phyloP scores from a whole-genome alignment of 2,329 filamentous ascomycete genomes.

The Pseudogymnoascus sp. region DNA sequence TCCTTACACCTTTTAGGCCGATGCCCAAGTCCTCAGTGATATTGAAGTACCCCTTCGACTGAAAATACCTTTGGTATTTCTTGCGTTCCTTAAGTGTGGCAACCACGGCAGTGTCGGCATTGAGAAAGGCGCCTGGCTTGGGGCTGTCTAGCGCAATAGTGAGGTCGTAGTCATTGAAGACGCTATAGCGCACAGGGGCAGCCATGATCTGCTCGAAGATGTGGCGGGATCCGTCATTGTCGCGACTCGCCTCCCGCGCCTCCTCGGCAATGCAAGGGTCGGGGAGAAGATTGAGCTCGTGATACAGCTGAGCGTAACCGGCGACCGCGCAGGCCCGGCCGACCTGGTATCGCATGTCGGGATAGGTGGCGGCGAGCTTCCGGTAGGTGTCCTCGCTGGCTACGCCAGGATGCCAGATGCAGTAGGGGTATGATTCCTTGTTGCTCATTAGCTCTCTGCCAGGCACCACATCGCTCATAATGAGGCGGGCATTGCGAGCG shows the following conservation, averaged over 20 bases:
- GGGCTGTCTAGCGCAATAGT: constrained; percentile 17
- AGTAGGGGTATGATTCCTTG: constrained; percentile 30
- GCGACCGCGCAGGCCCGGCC: constrained; percentile 35
- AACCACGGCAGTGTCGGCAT: constrained; percentile 31
- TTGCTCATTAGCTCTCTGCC: constrained; percentile 18
- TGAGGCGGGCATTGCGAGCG: constrained; percentile 29
- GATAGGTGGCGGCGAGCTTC: constrained; percentile 27
- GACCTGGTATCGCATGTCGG: constrained; percentile 32
- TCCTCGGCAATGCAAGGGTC: constrained; percentile 36
- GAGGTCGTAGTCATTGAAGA: constrained; percentile 34
- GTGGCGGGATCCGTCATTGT: constrained; percentile 10
- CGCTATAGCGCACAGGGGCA: constrained; percentile 21
- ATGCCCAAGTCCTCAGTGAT: constrained; percentile 27
- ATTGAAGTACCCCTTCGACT: constrained; percentile 17
- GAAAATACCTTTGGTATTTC: background rate
- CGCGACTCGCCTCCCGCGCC: constrained; percentile 26
- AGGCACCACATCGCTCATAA: constrained; percentile 33
- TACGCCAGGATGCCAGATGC: constrained; percentile 35
- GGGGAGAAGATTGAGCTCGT: constrained; percentile 32
- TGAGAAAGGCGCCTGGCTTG: constrained; percentile 21
- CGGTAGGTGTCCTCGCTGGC: constrained; percentile 33
- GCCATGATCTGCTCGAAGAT: constrained; percentile 31
- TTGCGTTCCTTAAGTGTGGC: constrained; percentile 19
- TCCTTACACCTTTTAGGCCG: constrained; percentile 18
- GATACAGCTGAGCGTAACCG: constrained; percentile 31